Percentiles rank a stretch among this genome's conserved stretches.
These are phyloP conservation scores for Hymenoscyphus fraxineus DNA, from an alignment of 2,329 filamentous ascomycete species.

Conservation along the genomic window DNA sequence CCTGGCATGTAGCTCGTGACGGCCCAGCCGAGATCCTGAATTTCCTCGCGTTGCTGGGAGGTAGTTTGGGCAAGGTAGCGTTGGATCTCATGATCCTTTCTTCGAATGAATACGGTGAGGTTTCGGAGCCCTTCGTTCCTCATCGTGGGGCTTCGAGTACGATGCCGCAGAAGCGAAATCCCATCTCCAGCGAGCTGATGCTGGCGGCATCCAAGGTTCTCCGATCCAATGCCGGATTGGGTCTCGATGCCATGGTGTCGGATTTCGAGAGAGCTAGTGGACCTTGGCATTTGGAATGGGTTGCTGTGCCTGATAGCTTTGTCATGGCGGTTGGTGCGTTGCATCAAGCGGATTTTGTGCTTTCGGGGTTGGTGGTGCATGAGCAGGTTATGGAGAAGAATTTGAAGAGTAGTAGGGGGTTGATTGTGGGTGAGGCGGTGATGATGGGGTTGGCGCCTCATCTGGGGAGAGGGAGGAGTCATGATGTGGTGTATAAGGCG, in stretches of 20 bases:
- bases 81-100: constrained; percentile 55
- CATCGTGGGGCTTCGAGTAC: constrained; percentile 52
- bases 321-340: constrained; percentile 50
- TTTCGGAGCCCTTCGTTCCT: constrained; percentile 52
- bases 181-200: constrained; percentile 54
- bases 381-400: constrained; percentile 47
- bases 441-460: constrained; percentile 56
- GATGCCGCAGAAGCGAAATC: constrained; percentile 58
- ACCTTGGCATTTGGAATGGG: constrained; percentile 58
- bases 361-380: constrained; percentile 50
- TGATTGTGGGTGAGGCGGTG: constrained; percentile 57
- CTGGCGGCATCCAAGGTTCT: constrained; percentile 52
- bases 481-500: constrained; percentile 54
- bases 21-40: constrained; percentile 51
- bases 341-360: constrained; percentile 50
- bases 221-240: constrained; percentile 48
- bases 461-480: constrained; percentile 49
- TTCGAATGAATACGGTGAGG: constrained; percentile 52
- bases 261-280: constrained; percentile 56
- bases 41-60: constrained; percentile 50
- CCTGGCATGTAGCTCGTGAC: constrained; percentile 55
- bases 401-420: constrained; percentile 46
- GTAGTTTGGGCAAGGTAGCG: constrained; percentile 52
- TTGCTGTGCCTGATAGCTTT: constrained; percentile 51
- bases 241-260: constrained; percentile 53